Percentiles rank a stretch among this genome's conserved stretches.
Conservation (phyloP, 305 asterid species). For the Fraxinus dipetala region DNA sequence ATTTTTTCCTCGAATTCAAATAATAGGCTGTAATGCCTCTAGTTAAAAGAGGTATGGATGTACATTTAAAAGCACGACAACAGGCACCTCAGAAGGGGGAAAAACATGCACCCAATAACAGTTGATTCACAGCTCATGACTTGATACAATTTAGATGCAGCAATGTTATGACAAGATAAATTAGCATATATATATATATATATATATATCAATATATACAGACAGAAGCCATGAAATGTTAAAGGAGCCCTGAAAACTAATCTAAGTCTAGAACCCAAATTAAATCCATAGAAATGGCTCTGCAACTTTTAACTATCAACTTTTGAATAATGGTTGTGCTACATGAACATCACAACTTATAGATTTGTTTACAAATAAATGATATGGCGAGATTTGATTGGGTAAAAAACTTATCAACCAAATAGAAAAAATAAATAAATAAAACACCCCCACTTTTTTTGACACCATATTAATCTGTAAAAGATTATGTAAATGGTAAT, state of each 20-base stretch:
- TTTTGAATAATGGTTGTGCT: neutral
- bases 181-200: neutral
- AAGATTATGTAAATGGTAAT: no score
- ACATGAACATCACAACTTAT: no score
- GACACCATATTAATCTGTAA: no score
- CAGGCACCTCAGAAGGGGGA: neutral
- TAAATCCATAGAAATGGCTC: neutral
- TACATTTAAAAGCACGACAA: constrained; percentile 11
- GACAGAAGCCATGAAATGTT: neutral
- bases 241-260: constrained; percentile 5
- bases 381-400: no score
- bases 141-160: constrained; percentile 11
- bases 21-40: constrained; percentile 21
- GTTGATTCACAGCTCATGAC: neutral
- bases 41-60: constrained; percentile 9
- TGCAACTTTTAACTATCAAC: neutral
- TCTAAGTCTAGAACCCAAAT: constrained; percentile 1
- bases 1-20: neutral
- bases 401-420: no score
- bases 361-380: no score
- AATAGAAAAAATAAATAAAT: no score
- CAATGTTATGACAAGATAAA: neutral
- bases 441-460: no score
- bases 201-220: neutral
- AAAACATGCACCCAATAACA: neutral